phyloP scores from a whole-genome alignment of 768 basidiomycete species.

The Gymnopilus dilepis region DNA sequence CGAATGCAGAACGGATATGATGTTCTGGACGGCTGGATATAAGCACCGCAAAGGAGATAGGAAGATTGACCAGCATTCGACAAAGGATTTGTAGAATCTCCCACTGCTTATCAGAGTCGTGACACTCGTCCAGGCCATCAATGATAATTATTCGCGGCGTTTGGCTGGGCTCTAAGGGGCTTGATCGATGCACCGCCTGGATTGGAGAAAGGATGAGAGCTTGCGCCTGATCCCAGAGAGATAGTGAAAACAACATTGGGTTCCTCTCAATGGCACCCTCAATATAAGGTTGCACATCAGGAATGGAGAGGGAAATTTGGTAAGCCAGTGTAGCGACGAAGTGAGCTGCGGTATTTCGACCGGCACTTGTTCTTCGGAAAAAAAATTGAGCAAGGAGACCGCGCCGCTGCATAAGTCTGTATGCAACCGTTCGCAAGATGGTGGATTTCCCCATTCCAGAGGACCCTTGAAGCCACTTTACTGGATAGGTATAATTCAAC shows the following conservation, averaged over 20 bases:
- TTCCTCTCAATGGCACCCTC: not conserved
- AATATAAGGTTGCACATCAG: constrained; percentile 1
- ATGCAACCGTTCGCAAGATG: not conserved
- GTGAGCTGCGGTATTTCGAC: not conserved
- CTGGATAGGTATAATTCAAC: not conserved
- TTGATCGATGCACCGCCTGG: not conserved
- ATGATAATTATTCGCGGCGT: constrained; percentile 10
- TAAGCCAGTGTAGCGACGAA: constrained; percentile 17
- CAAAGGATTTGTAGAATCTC: constrained; percentile 4
- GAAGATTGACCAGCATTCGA: not conserved
- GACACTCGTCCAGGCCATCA: constrained; percentile 21
- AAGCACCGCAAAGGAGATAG: constrained; percentile 3
- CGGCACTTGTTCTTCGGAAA: constrained; percentile 4
- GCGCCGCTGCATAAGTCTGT: not conserved
- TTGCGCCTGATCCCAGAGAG: constrained; percentile 6
- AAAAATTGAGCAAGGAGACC: constrained; percentile 14
- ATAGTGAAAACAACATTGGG: constrained; percentile 8
- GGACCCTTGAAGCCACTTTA: not conserved
- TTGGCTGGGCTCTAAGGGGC: not conserved
- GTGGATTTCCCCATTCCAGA: not conserved
- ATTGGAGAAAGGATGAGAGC: constrained; percentile 13
- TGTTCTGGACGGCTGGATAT: constrained; percentile 14
- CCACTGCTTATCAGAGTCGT: not conserved
- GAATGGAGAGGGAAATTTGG: constrained; percentile 13
- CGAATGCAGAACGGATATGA: constrained; percentile 4